Conservation (phyloP, 139 green algal species). For the Mesotaenium endlicherianum region DNA sequence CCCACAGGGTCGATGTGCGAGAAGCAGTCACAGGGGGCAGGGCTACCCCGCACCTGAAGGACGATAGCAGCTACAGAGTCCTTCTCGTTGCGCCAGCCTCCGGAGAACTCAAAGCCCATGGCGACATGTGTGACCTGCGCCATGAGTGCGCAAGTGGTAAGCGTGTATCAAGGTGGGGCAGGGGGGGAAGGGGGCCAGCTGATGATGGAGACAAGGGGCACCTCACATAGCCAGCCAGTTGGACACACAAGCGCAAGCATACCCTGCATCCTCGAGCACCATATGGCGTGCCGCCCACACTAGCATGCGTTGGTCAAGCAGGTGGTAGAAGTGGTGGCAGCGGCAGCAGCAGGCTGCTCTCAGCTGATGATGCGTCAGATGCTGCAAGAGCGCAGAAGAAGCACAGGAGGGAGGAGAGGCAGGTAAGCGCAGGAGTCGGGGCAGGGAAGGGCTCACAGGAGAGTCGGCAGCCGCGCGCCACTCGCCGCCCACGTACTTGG, state of each 20-base stretch:
- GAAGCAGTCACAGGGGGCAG: too few relatives aligned
- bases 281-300: too few relatives aligned
- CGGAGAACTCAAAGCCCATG: slow-evolving; percentile 74
- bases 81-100: slow-evolving; percentile 89
- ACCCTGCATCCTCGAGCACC: too few relatives aligned
- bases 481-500: slow-evolving; percentile 63
- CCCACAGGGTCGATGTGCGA: too few relatives aligned
- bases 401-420: background rate
- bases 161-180: background rate
- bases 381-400: background rate
- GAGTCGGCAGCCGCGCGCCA: slow-evolving; percentile 48
- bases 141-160: background rate
- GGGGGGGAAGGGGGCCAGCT: background rate
- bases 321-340: background rate
- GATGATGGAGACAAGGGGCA: background rate
- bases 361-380: background rate
- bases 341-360: background rate
- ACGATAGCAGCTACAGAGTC: slow-evolving; percentile 76
- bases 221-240: too few relatives aligned
- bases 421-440: background rate
- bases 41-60: slow-evolving; percentile 57
- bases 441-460: slow-evolving; percentile 6
- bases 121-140: slow-evolving; percentile 61
- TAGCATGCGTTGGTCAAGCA: too few relatives aligned
- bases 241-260: too few relatives aligned